phyloP scores from a whole-genome alignment of 2,329 filamentous ascomycete genomes.

The Escovopsis sp. region DNA sequence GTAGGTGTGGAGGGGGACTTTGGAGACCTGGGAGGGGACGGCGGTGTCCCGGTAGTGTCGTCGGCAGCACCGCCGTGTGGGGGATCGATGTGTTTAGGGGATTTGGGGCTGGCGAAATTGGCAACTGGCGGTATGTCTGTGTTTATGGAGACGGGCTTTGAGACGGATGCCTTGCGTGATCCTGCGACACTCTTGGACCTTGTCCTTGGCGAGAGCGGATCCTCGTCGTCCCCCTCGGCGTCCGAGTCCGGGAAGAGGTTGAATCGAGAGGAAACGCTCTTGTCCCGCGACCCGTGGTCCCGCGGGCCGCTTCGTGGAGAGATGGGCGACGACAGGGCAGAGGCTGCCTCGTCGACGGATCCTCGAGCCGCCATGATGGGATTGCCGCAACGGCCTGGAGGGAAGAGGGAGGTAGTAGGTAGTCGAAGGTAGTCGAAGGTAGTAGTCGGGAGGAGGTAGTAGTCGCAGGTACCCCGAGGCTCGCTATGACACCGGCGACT shows the following conservation, averaged over 20 bases:
- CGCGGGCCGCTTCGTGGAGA: slow-evolving; percentile 14
- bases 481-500: too few species aligned
- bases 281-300: slow-evolving; percentile 20
- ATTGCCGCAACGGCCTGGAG: not conserved
- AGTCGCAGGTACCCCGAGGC: too few species aligned
- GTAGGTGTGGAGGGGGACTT: slow-evolving; percentile 1
- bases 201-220: slow-evolving; percentile 1
- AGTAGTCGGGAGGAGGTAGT: too few species aligned
- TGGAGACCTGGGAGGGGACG: slow-evolving; percentile 5
- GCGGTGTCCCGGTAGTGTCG: slow-evolving; percentile 2
- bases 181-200: slow-evolving; percentile 10
- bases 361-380: slow-evolving; percentile 7
- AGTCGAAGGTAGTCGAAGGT: not conserved
- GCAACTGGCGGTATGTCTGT: slow-evolving; percentile 12
- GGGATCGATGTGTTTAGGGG: slow-evolving; percentile 13
- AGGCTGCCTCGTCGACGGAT: slow-evolving; percentile 1
- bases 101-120: slow-evolving; percentile 14
- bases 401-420: not conserved
- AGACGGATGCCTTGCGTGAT: slow-evolving; percentile 3
- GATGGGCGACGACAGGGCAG: too few species aligned
- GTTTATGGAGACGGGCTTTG: slow-evolving; percentile 10
- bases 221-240: slow-evolving; percentile 1
- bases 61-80: slow-evolving; percentile 5
- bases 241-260: slow-evolving; percentile 15
- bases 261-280: slow-evolving; percentile 21